Evolutionary conservation across 2,329 filamentous ascomycete species (phyloP).

Genomic region (Davidsoniella neocaledoniae): DNA sequence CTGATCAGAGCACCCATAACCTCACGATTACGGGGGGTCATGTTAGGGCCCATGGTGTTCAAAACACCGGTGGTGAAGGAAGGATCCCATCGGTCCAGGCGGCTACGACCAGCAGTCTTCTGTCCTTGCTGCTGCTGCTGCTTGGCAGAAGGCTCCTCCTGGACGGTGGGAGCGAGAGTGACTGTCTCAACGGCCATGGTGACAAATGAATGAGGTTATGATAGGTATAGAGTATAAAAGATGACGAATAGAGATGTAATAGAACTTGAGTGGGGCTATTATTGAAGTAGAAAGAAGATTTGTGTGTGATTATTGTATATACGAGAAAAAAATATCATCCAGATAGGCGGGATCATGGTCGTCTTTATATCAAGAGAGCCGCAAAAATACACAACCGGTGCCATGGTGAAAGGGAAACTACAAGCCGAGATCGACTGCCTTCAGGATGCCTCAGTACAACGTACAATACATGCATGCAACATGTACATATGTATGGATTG

Average conservation of each 20-base stretch:
- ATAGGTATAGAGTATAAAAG: neutral
- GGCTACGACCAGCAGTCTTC: conserved; percentile 2
- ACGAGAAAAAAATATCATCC: neutral
- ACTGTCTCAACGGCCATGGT: conserved; percentile 4
- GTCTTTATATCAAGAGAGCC: conserved; percentile 7
- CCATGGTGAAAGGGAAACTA: too few relatives aligned
- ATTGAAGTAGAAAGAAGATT: neutral
- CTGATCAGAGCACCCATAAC: conserved; percentile 47
- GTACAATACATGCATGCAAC: too few relatives aligned
- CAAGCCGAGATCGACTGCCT: too few relatives aligned
- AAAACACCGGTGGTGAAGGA: conserved; percentile 61
- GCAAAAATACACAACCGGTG: conserved; percentile 8
- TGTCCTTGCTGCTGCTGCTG: too few relatives aligned
- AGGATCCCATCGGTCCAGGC: conserved; percentile 33
- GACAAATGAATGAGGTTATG: neutral
- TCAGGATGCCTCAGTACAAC: too few relatives aligned
- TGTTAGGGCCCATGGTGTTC: conserved; percentile 55
- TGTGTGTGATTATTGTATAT: neutral
- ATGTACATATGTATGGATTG: too few relatives aligned
- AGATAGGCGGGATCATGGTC: neutral
- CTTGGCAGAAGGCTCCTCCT: neutral
- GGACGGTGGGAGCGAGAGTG: neutral
- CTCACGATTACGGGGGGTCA: conserved; percentile 44
- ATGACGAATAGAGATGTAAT: neutral
- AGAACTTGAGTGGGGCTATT: neutral